Evolutionary conservation across 352 stramenopile genomes (phyloP), one percentile per base, ranked within the genome.

Genomic region (Phytophthora pisi): DNA sequence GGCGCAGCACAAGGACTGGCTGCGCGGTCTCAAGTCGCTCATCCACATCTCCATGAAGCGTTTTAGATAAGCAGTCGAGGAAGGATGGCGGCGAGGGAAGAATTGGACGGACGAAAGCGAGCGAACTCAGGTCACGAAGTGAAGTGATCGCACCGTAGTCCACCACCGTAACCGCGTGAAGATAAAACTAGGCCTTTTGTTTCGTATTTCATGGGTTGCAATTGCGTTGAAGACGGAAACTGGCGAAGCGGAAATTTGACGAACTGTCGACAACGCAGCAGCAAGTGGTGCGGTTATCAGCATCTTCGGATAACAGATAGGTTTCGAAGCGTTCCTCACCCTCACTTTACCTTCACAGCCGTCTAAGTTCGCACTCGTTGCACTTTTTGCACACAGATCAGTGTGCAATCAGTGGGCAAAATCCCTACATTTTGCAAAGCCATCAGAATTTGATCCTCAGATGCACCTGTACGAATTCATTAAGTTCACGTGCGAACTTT

Each of bases 1-100:
- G 97, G 86, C 90, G 65, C 90, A 96, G 60, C 96, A 99, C 87
- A 99, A 99, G 82, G 97, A 99, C 86, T 99, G 96, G 96, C 88
- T 99, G 64, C 98, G 98, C 73, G 96, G 96, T 13, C 84, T 98
- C 75, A 99, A 99, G 75, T 96, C 93, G 70, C 83, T 99, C 67
- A 93, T 98, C 72, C 95, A 98, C 72, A 96, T 99, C 57, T 95
- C 85, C 51, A 90, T 93, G 75, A 96, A 96, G 82, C 86, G 86
- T 46, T 92, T 94, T 89, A 89, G 85, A 89, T 93, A 92, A 89
- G 70, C 63, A 63, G 53, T 59, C 26, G 36, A 45, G 40, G 30
- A 23, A 54, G 50, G 50, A 49, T 50, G 53, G 38, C 38, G 38
- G 38, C 15, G 38, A 46, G 13, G 15, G 38, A 20, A 46, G 38